Conservation (phyloP, 345 rosid genomes). For the Kandelia obovata region DNA sequence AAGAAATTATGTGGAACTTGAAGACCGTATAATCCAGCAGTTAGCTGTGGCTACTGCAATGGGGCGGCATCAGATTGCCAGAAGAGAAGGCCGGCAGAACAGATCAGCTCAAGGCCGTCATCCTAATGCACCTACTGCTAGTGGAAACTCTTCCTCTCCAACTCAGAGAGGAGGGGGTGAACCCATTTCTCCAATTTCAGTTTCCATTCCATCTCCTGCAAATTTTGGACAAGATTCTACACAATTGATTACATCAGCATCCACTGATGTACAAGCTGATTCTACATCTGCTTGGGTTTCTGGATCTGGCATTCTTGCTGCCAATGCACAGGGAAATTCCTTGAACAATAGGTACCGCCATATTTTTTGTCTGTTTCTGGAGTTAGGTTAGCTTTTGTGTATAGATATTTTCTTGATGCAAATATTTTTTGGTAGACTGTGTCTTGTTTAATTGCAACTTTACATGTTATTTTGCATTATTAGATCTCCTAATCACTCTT, state of each 20-base stretch:
- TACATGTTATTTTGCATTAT: slow-evolving; percentile 23
- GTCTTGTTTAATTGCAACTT: neutral
- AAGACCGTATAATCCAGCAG: slow-evolving; percentile 95
- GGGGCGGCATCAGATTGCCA: slow-evolving; percentile 77
- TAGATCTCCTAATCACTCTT: slow-evolving; percentile 50
- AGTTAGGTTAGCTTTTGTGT: neutral
- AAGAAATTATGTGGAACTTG: slow-evolving; percentile 77
- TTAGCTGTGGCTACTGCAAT: slow-evolving; percentile 94
- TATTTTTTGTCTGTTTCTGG: neutral
- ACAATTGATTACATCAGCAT: slow-evolving; percentile 26
- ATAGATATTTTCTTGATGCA: neutral
- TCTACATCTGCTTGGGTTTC: slow-evolving; percentile 48
- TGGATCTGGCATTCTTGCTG: slow-evolving; percentile 37
- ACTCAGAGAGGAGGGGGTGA: slow-evolving; percentile 52
- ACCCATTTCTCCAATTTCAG: slow-evolving; percentile 31
- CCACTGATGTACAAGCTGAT: slow-evolving; percentile 31
- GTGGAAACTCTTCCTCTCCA: slow-evolving; percentile 52
- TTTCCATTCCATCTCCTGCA: slow-evolving; percentile 41
- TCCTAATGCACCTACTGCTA: slow-evolving; percentile 45
- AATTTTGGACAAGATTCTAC: slow-evolving; percentile 42
- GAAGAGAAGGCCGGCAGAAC: slow-evolving; percentile 82
- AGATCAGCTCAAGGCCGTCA: slow-evolving; percentile 69
- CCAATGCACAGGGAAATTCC: slow-evolving; percentile 32
- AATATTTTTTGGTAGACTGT: neutral
- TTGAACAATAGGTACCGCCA: slow-evolving; percentile 46